Conservation (phyloP, 192 early-diverging fungal species). For the Dissophora globulifera region DNA sequence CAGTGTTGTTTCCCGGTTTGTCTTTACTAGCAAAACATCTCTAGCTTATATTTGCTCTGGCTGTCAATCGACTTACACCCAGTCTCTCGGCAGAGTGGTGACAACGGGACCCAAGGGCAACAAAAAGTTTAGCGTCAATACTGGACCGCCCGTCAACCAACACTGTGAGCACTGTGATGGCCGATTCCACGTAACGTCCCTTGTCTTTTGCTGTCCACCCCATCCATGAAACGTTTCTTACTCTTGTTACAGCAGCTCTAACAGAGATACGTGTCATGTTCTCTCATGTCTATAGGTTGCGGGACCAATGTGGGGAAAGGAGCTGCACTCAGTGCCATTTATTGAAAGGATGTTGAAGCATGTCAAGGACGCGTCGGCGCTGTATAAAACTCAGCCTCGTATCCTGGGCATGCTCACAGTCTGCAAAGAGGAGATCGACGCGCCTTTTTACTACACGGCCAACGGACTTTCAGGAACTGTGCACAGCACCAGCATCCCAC, state of each 20-base stretch:
- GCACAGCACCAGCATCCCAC: slow-evolving; percentile 78
- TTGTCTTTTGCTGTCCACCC: not conserved
- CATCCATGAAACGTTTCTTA: no score
- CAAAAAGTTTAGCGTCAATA: slow-evolving; percentile 72
- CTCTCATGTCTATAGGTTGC: slow-evolving; percentile 67
- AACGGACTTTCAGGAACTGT: slow-evolving; percentile 74
- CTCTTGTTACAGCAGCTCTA: no score
- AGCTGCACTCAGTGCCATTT: slow-evolving; percentile 88
- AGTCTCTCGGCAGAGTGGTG: slow-evolving; percentile 80
- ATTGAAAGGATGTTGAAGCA: slow-evolving; percentile 82
- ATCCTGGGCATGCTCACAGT: slow-evolving; percentile 98
- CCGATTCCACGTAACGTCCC: slow-evolving; percentile 70
- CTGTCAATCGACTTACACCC: slow-evolving; percentile 79
- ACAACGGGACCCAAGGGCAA: slow-evolving; percentile 62
- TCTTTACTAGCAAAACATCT: slow-evolving; percentile 75
- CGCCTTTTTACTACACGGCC: slow-evolving; percentile 87
- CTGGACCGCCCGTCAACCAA: slow-evolving; percentile 68
- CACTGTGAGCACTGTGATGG: slow-evolving; percentile 81
- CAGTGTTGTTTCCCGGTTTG: no score
- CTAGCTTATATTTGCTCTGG: slow-evolving; percentile 88
- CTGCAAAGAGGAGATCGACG: slow-evolving; percentile 63
- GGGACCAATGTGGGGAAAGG: slow-evolving; percentile 90
- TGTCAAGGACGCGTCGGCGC: slow-evolving; percentile 64
- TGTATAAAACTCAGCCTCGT: slow-evolving; percentile 84
- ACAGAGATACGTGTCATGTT: no score